These are phyloP conservation scores for Barnettozyma hawaiiensis DNA, from an alignment of 1,139 yeast species.

Conservation along the genomic window DNA sequence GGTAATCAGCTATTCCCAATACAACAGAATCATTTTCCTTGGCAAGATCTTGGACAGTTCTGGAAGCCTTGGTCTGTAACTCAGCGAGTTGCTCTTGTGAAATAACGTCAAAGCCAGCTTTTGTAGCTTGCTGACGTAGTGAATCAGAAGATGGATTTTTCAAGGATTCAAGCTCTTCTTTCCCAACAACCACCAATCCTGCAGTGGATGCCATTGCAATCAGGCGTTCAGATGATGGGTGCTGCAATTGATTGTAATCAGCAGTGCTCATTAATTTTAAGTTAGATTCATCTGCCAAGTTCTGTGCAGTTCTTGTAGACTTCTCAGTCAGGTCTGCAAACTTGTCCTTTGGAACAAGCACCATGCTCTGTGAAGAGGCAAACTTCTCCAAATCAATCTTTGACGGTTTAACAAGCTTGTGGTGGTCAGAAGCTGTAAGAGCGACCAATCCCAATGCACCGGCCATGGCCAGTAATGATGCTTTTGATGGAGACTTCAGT, in stretches of 20 bases:
- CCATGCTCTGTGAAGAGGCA: slow-evolving; percentile 34
- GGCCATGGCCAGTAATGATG: slow-evolving; percentile 23
- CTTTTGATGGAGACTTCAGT: slow-evolving; percentile 21
- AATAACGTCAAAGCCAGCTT: slow-evolving; percentile 42
- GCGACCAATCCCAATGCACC: slow-evolving; percentile 39
- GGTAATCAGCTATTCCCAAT: slow-evolving; percentile 16
- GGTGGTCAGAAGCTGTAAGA: slow-evolving; percentile 38
- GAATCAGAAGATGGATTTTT: slow-evolving; percentile 8
- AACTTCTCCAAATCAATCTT: slow-evolving; percentile 21
- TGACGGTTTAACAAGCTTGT: slow-evolving; percentile 23
- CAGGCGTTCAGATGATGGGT: slow-evolving; percentile 21
- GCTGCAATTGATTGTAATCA: slow-evolving; percentile 4
- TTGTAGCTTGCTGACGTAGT: slow-evolving; percentile 31
- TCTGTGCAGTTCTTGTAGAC: slow-evolving; percentile 22
- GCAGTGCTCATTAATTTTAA: slow-evolving; percentile 24
- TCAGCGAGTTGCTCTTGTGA: slow-evolving; percentile 33
- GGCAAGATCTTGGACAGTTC: slow-evolving; percentile 26
- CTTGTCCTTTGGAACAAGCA: slow-evolving; percentile 39
- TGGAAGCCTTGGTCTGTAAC: slow-evolving; percentile 17
- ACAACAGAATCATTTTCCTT: slow-evolving; percentile 8
- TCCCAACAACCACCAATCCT: slow-evolving; percentile 8
- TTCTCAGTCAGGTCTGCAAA: slow-evolving; percentile 18
- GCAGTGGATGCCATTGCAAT: slow-evolving; percentile 16
- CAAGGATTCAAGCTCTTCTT: slow-evolving; percentile 3
- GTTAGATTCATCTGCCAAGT: slow-evolving; percentile 27